A percentile compares a stretch with the other conserved stretches of the same genome.
Evolutionary conservation across 768 basidiomycete genomes (phyloP).

Genomic region (Suillus paluster): DNA sequence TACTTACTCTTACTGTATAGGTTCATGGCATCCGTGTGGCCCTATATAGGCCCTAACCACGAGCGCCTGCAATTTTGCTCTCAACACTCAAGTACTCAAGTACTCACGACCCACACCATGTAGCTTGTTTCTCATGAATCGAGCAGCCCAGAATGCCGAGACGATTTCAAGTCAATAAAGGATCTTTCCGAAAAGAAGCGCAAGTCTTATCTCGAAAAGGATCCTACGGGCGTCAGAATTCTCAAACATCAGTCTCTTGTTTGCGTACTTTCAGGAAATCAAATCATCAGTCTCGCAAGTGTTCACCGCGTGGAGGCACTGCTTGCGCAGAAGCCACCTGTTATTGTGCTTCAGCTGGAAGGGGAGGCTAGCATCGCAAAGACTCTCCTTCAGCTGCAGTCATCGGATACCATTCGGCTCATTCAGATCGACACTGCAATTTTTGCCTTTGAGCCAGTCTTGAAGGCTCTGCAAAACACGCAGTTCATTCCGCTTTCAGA

Average conservation of each 20-base stretch:
- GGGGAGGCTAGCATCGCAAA: conserved; percentile 43
- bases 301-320: conserved; percentile 58
- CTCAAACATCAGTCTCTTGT: conserved; percentile 58
- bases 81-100: background rate
- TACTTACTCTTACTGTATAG: background rate
- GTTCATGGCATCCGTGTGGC: background rate
- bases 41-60: background rate
- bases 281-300: conserved; percentile 56
- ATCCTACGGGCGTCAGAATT: conserved; percentile 38
- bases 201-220: conserved; percentile 41
- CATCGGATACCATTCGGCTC: conserved; percentile 43
- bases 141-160: conserved; percentile 29
- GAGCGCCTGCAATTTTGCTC: background rate
- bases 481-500: conserved; percentile 47
- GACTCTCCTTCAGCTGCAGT: conserved; percentile 46
- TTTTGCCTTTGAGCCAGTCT: conserved; percentile 66
- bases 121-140: conserved; percentile 22
- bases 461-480: conserved; percentile 57
- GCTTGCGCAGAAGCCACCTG: conserved; percentile 50
- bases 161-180: conserved; percentile 44
- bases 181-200: conserved; percentile 40
- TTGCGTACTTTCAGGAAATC: conserved; percentile 52
- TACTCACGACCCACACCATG: background rate
- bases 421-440: conserved; percentile 64
- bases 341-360: conserved; percentile 57